A percentile compares a stretch with the other conserved stretches of the same genome.
Evolutionary conservation across 1,139 yeast genomes (phyloP).

Genomic region (Zygoascus hellenicus): DNA sequence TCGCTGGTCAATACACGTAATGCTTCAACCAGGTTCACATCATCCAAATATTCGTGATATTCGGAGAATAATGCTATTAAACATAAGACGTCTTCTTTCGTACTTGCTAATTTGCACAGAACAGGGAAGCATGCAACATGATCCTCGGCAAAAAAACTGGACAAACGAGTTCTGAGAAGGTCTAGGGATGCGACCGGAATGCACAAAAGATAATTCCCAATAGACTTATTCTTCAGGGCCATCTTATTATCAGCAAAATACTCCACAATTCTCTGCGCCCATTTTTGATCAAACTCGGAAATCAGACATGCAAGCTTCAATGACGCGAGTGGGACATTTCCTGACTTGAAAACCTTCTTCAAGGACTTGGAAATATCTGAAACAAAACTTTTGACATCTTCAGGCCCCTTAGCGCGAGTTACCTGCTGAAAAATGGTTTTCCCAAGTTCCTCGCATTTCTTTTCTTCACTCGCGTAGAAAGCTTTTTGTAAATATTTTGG

Average conservation of each 20-base stretch:
- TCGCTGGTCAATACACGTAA: not conserved
- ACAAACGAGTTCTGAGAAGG: not conserved
- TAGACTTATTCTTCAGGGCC: too few species aligned
- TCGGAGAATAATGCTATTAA: slow-evolving; percentile 12
- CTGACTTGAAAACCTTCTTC: not conserved
- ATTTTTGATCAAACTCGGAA: not conserved
- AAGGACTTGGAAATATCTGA: not conserved
- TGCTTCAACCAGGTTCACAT: slow-evolving; percentile 5
- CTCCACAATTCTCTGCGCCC: not conserved
- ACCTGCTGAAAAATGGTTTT: not conserved
- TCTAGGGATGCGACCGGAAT: slow-evolving; percentile 1
- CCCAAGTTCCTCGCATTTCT: not conserved
- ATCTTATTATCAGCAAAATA: not conserved
- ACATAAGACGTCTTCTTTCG: slow-evolving; percentile 10
- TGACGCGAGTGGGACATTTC: not conserved
- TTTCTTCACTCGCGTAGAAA: not conserved
- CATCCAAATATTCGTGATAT: slow-evolving; percentile 6
- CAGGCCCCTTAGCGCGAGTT: not conserved
- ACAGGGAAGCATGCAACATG: slow-evolving; percentile 9
- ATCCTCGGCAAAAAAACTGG: slow-evolving; percentile 1
- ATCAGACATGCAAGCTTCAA: not conserved
- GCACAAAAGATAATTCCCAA: not conserved
- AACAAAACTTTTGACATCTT: not conserved
- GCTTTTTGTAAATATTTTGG: not conserved
- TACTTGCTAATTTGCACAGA: slow-evolving; percentile 10